A percentile compares a stretch with the other conserved stretches of the same genome.
Evolutionary conservation across 129 eudicot species (phyloP).

Genomic region (Chrysanthemum makinoi): DNA sequence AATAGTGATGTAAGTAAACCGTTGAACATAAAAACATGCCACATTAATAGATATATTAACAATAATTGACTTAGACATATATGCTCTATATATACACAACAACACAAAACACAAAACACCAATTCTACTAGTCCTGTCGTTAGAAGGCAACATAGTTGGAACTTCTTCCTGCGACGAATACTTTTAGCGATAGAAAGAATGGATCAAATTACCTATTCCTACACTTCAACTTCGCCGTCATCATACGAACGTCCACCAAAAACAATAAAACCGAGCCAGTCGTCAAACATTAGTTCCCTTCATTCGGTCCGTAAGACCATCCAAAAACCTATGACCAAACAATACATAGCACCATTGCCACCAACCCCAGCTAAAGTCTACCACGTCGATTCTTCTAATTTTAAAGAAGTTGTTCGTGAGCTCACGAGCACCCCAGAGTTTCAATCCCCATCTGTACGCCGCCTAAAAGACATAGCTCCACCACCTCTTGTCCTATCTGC

Average conservation of each 20-base stretch:
- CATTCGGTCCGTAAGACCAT: constrained; percentile 42
- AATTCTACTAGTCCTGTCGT: too few species aligned
- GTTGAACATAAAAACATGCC: constrained; percentile 2
- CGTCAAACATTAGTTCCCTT: constrained; percentile 31
- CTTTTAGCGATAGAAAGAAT: constrained; percentile 1
- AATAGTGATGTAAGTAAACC: not conserved
- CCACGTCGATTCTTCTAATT: constrained; percentile 52
- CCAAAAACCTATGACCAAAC: constrained; percentile 40
- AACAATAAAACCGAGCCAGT: constrained; percentile 8
- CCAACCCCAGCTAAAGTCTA: constrained; percentile 65
- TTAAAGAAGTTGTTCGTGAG: constrained; percentile 64
- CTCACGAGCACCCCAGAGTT: constrained; percentile 53
- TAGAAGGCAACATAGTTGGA: too few species aligned
- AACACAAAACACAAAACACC: constrained; percentile 17
- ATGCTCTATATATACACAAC: constrained; percentile 12
- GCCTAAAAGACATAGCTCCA: constrained; percentile 47
- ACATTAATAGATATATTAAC: constrained; percentile 1
- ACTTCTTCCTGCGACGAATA: too few species aligned
- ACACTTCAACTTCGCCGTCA: constrained; percentile 26
- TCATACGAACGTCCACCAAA: constrained; percentile 15
- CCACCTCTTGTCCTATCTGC: constrained; percentile 48
- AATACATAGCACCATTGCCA: constrained; percentile 64
- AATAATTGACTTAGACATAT: constrained; percentile 1
- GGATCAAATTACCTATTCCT: constrained; percentile 27
- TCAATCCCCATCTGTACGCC: constrained; percentile 36